Evolutionary conservation across 352 stramenopile genomes (phyloP).

Genomic region (Phytophthora pinifolia): DNA sequence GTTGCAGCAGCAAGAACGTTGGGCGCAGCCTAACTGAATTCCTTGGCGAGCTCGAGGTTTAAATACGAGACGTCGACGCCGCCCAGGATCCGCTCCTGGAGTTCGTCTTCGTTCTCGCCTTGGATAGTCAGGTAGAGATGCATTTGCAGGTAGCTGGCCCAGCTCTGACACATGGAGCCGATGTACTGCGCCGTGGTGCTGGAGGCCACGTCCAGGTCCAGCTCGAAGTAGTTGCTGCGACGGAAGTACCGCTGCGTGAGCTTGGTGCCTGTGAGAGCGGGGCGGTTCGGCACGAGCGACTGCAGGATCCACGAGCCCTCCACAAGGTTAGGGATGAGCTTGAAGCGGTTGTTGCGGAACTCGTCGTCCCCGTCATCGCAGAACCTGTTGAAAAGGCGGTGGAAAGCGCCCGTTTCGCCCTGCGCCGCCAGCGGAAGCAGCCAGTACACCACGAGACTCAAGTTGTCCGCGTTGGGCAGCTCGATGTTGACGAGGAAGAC

Average conservation of each 20-base stretch:
- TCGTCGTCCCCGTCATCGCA: constrained; percentile 41
- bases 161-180: constrained; percentile 79
- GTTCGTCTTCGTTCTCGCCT: constrained; percentile 63
- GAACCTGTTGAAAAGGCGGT: constrained; percentile 60
- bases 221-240: constrained; percentile 81
- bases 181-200: constrained; percentile 79
- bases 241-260: constrained; percentile 87
- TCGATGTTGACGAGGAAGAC: constrained; percentile 89
- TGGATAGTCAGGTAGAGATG: constrained; percentile 84
- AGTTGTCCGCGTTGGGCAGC: constrained; percentile 68
- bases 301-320: constrained; percentile 86
- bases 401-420: constrained; percentile 41
- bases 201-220: constrained; percentile 85
- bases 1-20: constrained; percentile 9
- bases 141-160: constrained; percentile 68
- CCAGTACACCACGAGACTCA: constrained; percentile 82
- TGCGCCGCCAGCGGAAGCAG: constrained; percentile 40
- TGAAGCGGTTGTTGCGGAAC: constrained; percentile 82
- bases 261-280: constrained; percentile 83
- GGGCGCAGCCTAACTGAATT: constrained; percentile 27
- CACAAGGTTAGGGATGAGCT: constrained; percentile 87
- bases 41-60: constrained; percentile 50
- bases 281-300: constrained; percentile 78
- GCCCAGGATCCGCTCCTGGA: constrained; percentile 73
- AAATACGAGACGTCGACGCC: constrained; percentile 60